Base-by-base conservation (phyloP, 495 filamentous ascomycete species). In the Penicillium dipodomyicola region DNA sequence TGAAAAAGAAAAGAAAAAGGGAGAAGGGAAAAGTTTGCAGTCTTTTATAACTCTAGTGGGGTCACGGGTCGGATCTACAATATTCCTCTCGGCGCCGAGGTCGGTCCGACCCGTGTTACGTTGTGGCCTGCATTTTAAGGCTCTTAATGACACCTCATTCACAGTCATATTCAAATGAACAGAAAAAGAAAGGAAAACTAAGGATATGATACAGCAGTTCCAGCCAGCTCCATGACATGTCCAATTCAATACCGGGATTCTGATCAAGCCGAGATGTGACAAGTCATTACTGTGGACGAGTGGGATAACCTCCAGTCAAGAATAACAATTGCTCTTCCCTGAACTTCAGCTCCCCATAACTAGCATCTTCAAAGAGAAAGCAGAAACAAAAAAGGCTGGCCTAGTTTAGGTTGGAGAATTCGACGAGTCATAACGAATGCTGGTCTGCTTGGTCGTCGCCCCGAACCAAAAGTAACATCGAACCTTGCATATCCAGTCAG, bases 1-100 rank as follows among this genome's bases (percentile, higher is more conserved):
- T 78, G 72, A 73, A 69, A 65, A 76, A 72, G 69, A 74, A 68
- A 82, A 72, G 65, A 49, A 65, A 68, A 66, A 63, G 64, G 54
- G 60, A 61, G 33, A 52, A 27, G 60, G 29, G 52, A 63, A 65
- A 62, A 62, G 52, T 68, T 67, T 12, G 14, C 22, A 17, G 32
- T 2, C 49, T 73, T 68, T 73, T 74, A 62, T 67, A 67, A 54
- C 35, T 4, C 12, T 19, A 25, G 55, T 54, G 56, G 52, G 53
- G 53, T 70, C 72, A 69, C 68, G 68, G 67, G 1, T 10, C 68
- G 67, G 70, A 39, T 56, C 60, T 55, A 51, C 23, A 22, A 58
- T 67, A n/a, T 58, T 68, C 57, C 64, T 17, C 41, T 43, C 42
- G 45, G 56, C n/a, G 10, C 40, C 25, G 3, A 12, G 11, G 39